These are phyloP conservation scores for Ilyonectria destructans DNA, from an alignment of 2,329 filamentous ascomycete species.

Conservation along the genomic window DNA sequence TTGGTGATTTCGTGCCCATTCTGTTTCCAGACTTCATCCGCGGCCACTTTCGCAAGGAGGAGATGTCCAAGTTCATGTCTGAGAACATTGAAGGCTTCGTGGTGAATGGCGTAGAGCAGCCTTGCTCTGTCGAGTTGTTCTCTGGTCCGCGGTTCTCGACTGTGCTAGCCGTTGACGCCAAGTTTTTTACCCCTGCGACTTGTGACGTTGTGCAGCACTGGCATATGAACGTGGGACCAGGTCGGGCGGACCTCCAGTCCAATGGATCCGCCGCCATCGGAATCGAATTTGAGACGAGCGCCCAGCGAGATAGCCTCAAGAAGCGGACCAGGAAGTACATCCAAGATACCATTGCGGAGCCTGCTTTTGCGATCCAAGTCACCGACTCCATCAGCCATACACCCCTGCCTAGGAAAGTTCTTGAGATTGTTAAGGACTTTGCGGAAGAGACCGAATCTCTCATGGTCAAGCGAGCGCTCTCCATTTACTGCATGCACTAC, in stretches of 20 bases:
- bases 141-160: slow-evolving; percentile 63
- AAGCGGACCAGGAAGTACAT: slow-evolving; percentile 66
- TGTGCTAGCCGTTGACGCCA: slow-evolving; percentile 64
- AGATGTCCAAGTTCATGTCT: slow-evolving; percentile 64
- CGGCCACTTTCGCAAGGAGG: slow-evolving; percentile 66
- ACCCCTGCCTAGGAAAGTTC: slow-evolving; percentile 62
- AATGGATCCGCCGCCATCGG: slow-evolving; percentile 66
- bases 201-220: slow-evolving; percentile 67
- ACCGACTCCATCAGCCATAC: slow-evolving; percentile 65
- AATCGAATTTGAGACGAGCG: slow-evolving; percentile 61
- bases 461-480: slow-evolving; percentile 69
- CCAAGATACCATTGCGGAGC: slow-evolving; percentile 64
- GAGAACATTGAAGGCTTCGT: slow-evolving; percentile 66
- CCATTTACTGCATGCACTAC: slow-evolving; percentile 72
- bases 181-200: slow-evolving; percentile 67
- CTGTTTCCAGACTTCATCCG: slow-evolving; percentile 70
- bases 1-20: slow-evolving; percentile 68
- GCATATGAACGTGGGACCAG: slow-evolving; percentile 60
- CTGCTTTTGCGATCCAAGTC: slow-evolving; percentile 65
- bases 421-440: slow-evolving; percentile 66
- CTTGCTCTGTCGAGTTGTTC: slow-evolving; percentile 65
- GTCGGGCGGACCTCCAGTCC: slow-evolving; percentile 59
- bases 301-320: slow-evolving; percentile 63
- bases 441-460: slow-evolving; percentile 62
- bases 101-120: slow-evolving; percentile 58